These are phyloP conservation scores for Ophiostoma sp. DNA, from an alignment of 2,329 filamentous ascomycete species.

Conservation along the genomic window DNA sequence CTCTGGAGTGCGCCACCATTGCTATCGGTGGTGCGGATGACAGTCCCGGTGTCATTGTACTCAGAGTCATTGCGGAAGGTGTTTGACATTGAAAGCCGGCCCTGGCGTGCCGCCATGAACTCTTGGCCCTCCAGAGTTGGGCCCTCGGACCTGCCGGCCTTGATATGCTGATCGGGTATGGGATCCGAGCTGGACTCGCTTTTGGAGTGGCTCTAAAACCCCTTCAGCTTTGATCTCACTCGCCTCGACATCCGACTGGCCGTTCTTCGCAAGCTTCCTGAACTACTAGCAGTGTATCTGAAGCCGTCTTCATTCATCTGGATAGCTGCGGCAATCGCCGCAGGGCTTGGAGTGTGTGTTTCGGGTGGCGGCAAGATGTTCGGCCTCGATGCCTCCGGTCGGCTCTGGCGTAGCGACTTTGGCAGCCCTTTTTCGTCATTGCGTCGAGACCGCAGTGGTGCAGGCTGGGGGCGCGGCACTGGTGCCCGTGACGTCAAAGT, in stretches of 20 bases:
- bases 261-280: conserved; percentile 24
- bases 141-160: conserved; percentile 37
- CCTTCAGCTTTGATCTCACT: conserved; percentile 22
- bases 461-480: neutral
- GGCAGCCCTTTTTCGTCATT: conserved; percentile 29
- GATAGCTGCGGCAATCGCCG: neutral
- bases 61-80: conserved; percentile 20
- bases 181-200: conserved; percentile 19
- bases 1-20: neutral
- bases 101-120: conserved; percentile 25
- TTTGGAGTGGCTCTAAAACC: conserved; percentile 25
- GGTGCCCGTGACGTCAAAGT: neutral
- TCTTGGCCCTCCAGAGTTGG: conserved; percentile 19
- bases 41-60: conserved; percentile 15
- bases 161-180: conserved; percentile 47
- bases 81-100: conserved; percentile 16
- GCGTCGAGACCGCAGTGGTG: conserved; percentile 36
- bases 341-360: neutral
- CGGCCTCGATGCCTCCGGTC: neutral
- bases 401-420: conserved; percentile 19
- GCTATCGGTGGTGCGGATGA: neutral
- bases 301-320: neutral
- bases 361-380: conserved; percentile 2
- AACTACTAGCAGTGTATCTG: neutral
- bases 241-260: conserved; percentile 26